Conservation (phyloP, 257 asterid genomes). For the Misopates orontium region DNA sequence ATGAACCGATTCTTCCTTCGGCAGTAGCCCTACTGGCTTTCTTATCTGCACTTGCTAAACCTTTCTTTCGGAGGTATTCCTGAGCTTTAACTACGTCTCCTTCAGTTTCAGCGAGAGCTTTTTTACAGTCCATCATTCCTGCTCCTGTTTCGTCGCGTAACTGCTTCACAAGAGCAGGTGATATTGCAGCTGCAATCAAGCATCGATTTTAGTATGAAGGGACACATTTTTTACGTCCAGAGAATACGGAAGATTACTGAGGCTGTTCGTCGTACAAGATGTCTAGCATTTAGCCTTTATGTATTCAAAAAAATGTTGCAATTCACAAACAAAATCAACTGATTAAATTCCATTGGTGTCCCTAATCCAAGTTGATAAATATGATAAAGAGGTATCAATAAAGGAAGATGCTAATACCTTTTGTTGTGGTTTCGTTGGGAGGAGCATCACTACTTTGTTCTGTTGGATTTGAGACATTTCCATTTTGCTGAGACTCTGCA, state of each 20-base stretch:
- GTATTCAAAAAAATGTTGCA: conserved; percentile 11
- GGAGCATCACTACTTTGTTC: conserved; percentile 38
- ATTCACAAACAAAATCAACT: conserved; percentile 17
- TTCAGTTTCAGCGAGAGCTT: conserved; percentile 77
- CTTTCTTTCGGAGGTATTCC: conserved; percentile 90
- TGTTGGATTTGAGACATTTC: conserved; percentile 35
- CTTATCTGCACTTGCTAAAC: conserved; percentile 90
- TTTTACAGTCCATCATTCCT: conserved; percentile 99
- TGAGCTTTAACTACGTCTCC: conserved; percentile 81
- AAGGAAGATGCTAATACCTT: conserved; percentile 41
- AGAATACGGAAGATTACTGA: neutral
- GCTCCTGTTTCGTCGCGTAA: conserved; percentile 95
- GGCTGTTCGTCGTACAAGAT: neutral
- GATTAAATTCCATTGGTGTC: neutral
- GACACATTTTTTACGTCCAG: neutral
- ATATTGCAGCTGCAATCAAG: conserved; percentile 57
- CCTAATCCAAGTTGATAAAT: neutral
- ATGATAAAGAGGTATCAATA: neutral
- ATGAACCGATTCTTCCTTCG: conserved; percentile 94
- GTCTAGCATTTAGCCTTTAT: neutral
- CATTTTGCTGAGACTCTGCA: conserved; percentile 30
- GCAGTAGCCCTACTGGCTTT: conserved; percentile 89
- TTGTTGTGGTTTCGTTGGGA: conserved; percentile 35
- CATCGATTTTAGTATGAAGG: conserved; percentile 8
- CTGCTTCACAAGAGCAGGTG: conserved; percentile 92